Conservation (phyloP, 371 early-diverging fungal species). For the Saksenaea oblongispora region DNA sequence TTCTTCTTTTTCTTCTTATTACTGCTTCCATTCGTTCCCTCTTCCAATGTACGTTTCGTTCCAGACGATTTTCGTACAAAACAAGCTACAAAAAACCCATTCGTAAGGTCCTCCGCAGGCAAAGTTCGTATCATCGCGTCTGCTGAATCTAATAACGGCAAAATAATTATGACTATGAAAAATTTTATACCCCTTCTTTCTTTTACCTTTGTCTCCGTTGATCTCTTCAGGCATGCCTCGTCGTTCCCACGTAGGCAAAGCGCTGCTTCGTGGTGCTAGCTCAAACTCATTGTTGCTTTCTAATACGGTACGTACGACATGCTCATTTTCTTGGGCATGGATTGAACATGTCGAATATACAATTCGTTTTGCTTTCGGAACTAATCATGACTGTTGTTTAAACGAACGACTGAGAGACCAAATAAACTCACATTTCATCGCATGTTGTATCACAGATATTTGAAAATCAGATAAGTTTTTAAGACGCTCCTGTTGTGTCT, state of each 20-base stretch:
- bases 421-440: slow-evolving; percentile 64
- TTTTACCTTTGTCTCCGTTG: slow-evolving; percentile 1
- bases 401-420: background rate
- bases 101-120: slow-evolving; percentile 72
- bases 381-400: slow-evolving; percentile 27
- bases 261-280: slow-evolving; percentile 56
- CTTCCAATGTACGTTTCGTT: slow-evolving; percentile 78
- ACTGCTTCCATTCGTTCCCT: slow-evolving; percentile 37
- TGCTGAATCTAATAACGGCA: slow-evolving; percentile 41
- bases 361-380: slow-evolving; percentile 76
- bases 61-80: slow-evolving; percentile 56
- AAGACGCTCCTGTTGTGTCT: slow-evolving; percentile 66
- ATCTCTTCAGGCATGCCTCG: slow-evolving; percentile 66
- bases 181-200: background rate
- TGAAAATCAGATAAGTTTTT: slow-evolving; percentile 76
- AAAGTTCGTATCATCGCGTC: slow-evolving; percentile 67
- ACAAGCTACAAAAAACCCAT: slow-evolving; percentile 87
- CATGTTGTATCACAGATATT: slow-evolving; percentile 63
- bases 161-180: slow-evolving; percentile 2
- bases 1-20: slow-evolving; percentile 16
- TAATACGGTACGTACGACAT: slow-evolving; percentile 78
- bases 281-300: slow-evolving; percentile 54
- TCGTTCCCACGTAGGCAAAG: slow-evolving; percentile 75
- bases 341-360: slow-evolving; percentile 97
- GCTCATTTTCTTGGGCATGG: slow-evolving; percentile 95